Conservation (phyloP, 768 basidiomycete genomes). For the Rhizopogon vesiculosus region DNA sequence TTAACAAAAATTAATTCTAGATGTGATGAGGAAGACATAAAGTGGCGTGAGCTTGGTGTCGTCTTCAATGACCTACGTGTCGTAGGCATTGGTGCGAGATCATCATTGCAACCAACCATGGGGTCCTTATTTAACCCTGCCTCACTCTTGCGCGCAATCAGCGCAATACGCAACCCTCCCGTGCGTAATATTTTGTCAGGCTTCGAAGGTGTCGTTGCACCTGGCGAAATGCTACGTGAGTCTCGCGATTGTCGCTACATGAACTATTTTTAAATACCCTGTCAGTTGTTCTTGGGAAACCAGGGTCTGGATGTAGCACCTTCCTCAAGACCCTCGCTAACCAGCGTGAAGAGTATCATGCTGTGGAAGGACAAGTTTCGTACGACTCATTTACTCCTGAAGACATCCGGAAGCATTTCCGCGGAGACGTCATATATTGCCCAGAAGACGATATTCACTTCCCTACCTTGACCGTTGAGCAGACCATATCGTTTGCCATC, state of each 20-base stretch:
- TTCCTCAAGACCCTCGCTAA: slow-evolving; percentile 51
- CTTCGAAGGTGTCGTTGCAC: slow-evolving; percentile 60
- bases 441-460: slow-evolving; percentile 45
- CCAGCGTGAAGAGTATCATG: slow-evolving; percentile 34
- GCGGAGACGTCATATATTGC: slow-evolving; percentile 42
- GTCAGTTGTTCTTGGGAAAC: slow-evolving; percentile 78
- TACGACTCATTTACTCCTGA: slow-evolving; percentile 43
- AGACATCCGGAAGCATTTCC: slow-evolving; percentile 41
- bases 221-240: slow-evolving; percentile 74
- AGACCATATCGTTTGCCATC: slow-evolving; percentile 49
- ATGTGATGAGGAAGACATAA: slow-evolving; percentile 25
- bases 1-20: slow-evolving; percentile 14
- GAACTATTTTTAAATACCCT: not conserved
- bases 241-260: slow-evolving; percentile 23
- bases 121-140: slow-evolving; percentile 47
- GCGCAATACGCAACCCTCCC: slow-evolving; percentile 52
- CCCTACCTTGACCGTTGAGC: slow-evolving; percentile 42
- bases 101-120: slow-evolving; percentile 45
- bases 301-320: slow-evolving; percentile 56
- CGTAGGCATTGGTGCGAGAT: slow-evolving; percentile 39
- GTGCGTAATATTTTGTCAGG: slow-evolving; percentile 56
- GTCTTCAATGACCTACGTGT: slow-evolving; percentile 49
- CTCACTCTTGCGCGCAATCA: slow-evolving; percentile 33
- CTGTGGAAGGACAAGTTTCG: slow-evolving; percentile 36
- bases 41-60: slow-evolving; percentile 42